phyloP scores from a whole-genome alignment of 257 asterid species.

The Orobanche coerulescens region DNA sequence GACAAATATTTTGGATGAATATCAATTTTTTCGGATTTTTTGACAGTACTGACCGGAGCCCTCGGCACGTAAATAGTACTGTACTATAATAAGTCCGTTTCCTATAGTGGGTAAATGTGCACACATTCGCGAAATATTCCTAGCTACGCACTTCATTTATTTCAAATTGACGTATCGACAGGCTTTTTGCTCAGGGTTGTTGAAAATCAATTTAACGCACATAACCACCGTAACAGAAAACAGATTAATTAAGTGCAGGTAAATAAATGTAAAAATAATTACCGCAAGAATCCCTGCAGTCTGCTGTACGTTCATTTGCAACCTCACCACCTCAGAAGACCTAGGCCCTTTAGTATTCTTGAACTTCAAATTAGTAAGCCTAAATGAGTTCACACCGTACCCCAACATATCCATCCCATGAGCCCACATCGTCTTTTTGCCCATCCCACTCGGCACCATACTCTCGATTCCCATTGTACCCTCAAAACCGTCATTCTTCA shows the following conservation, averaged over 20 bases:
- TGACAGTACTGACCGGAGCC: too few relatives aligned
- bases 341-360: conserved; percentile 35
- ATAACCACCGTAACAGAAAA: background rate
- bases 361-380: conserved; percentile 48
- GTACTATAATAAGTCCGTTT: too few relatives aligned
- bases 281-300: conserved; percentile 48
- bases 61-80: too few relatives aligned
- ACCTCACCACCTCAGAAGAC: conserved; percentile 45
- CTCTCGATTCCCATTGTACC: conserved; percentile 43
- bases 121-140: too few relatives aligned
- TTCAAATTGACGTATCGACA: background rate
- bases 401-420: conserved; percentile 61
- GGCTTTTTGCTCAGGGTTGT: background rate
- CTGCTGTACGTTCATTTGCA: conserved; percentile 30
- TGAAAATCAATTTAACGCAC: background rate
- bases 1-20: too few relatives aligned
- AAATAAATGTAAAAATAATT: conserved; percentile 7
- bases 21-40: too few relatives aligned
- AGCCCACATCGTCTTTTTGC: conserved; percentile 55
- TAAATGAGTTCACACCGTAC: conserved; percentile 45
- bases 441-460: conserved; percentile 41
- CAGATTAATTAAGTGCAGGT: background rate
- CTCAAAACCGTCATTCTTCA: conserved; percentile 34
- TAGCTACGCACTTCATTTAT: too few relatives aligned
- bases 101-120: too few relatives aligned